A percentile compares a stretch with the other conserved stretches of the same genome.
Evolutionary conservation across 768 basidiomycete species (phyloP).

Genomic region (Naganishia vaughanmartiniae): DNA sequence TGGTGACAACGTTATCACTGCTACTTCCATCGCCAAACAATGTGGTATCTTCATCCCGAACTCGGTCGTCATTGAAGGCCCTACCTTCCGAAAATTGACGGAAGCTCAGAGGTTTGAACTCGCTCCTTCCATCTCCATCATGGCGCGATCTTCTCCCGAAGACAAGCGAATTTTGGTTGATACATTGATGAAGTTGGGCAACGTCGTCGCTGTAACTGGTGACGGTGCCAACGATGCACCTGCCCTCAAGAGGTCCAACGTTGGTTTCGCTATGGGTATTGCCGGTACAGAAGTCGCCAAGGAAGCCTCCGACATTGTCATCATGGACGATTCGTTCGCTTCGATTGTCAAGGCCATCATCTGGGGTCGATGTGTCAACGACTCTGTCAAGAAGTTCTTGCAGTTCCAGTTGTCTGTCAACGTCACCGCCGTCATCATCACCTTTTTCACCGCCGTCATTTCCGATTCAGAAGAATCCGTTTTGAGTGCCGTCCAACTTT

Average conservation of each 20-base stretch:
- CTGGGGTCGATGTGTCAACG: conserved; percentile 99
- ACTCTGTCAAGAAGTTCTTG: conserved; percentile 93
- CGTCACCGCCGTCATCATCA: conserved; percentile 90
- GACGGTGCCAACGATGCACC: conserved; percentile 98
- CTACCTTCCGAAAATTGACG: conserved; percentile 76
- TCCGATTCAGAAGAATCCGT: conserved; percentile 74
- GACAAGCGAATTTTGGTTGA: conserved; percentile 94
- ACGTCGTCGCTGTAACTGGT: conserved; percentile 86
- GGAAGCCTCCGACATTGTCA: conserved; percentile 95
- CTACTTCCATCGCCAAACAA: conserved; percentile 80
- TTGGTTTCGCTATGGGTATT: conserved; percentile 70
- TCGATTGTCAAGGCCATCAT: conserved; percentile 97
- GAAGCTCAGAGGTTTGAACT: conserved; percentile 72
- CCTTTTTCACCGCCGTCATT: conserved; percentile 83
- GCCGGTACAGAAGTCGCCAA: conserved; percentile 94
- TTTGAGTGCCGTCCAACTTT: conserved; percentile 89
- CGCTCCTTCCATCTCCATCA: conserved; percentile 87
- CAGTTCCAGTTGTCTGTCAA: conserved; percentile 81
- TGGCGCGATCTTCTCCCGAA: conserved; percentile 94
- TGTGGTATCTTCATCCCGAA: conserved; percentile 92
- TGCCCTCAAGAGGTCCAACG: conserved; percentile 89
- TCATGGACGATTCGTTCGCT: conserved; percentile 61
- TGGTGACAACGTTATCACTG: conserved; percentile 82
- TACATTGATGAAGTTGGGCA: conserved; percentile 77
- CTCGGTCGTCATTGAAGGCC: conserved; percentile 97